Percentiles rank a stretch among this genome's conserved stretches.
phyloP scores from a whole-genome alignment of 805 yeast genomes.

The Vanderwaltozyma verrucispora region DNA sequence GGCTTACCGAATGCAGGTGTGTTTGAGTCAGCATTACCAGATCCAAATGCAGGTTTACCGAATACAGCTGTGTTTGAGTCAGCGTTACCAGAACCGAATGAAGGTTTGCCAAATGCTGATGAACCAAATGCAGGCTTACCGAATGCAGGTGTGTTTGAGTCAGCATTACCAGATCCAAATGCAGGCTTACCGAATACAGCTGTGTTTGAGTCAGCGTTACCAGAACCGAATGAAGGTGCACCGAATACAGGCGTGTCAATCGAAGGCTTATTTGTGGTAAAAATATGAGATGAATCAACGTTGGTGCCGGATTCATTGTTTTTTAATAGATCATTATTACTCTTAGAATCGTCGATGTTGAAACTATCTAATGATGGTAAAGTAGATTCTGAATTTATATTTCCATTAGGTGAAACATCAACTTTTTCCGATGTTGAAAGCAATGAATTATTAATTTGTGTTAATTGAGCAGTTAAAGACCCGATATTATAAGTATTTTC shows the following conservation, averaged over 20 bases:
- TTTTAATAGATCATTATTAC: too few species aligned
- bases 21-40: conserved; percentile 4
- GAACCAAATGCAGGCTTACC: conserved; percentile 4
- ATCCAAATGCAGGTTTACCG: conserved; percentile 23
- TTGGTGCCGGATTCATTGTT: too few species aligned
- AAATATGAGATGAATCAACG: too few species aligned
- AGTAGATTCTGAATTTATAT: too few species aligned
- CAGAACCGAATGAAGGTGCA: conserved; percentile 3
- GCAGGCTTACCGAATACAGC: conserved; percentile 9
- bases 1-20: conserved; percentile 17
- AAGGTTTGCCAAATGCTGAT: not conserved
- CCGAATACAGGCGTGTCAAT: conserved; percentile 6
- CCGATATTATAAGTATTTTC: conserved; percentile 21
- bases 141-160: conserved; percentile 2
- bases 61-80: conserved; percentile 6
- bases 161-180: conserved; percentile 5
- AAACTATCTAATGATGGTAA: too few species aligned
- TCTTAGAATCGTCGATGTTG: too few species aligned
- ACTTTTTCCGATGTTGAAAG: not conserved
- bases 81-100: conserved; percentile 15
- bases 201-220: conserved; percentile 2
- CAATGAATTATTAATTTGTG: too few species aligned
- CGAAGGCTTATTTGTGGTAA: too few species aligned
- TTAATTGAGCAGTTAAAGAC: not conserved
- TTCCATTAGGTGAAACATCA: too few species aligned